Evolutionary conservation across 2,329 filamentous ascomycete genomes (phyloP).

Genomic region (Sodiomyces alkalinus): DNA sequence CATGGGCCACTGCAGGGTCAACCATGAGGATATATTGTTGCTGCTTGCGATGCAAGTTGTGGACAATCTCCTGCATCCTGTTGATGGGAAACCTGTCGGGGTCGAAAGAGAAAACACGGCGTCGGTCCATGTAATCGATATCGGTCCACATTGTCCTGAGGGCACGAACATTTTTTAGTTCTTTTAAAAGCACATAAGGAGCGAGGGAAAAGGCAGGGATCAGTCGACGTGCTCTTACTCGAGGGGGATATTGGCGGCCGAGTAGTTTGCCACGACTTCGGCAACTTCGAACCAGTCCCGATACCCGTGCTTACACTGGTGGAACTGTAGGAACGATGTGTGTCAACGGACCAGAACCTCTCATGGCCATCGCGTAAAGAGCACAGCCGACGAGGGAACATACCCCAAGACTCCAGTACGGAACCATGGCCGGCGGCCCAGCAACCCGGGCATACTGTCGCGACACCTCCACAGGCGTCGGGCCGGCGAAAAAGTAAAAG

Average conservation of each 20-base stretch:
- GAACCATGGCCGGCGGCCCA: conserved; percentile 62
- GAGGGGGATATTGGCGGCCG: conserved; percentile 49
- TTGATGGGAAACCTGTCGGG: conserved; percentile 37
- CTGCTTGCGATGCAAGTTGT: conserved; percentile 43
- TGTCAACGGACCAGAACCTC: neutral
- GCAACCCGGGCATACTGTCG: conserved; percentile 22
- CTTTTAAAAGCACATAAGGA: too few relatives aligned
- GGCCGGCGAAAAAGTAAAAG: conserved; percentile 65
- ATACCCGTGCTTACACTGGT: conserved; percentile 78
- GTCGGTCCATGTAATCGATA: conserved; percentile 54
- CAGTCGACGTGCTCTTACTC: too few relatives aligned
- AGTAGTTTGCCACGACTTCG: conserved; percentile 47
- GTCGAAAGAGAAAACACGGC: conserved; percentile 48
- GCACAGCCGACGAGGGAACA: too few relatives aligned
- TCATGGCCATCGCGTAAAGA: too few relatives aligned
- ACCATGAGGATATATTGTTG: conserved; percentile 65
- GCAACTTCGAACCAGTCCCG: conserved; percentile 53
- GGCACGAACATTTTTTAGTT: neutral
- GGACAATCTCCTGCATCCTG: conserved; percentile 44
- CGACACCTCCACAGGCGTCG: conserved; percentile 20
- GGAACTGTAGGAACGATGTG: conserved; percentile 32
- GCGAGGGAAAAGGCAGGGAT: too few relatives aligned
- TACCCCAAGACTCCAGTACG: conserved; percentile 44
- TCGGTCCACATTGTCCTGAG: conserved; percentile 27
- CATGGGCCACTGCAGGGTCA: conserved; percentile 48